Evolutionary conservation across 2,329 filamentous ascomycete species (phyloP).

Genomic region (Rugonectria rugulosa): DNA sequence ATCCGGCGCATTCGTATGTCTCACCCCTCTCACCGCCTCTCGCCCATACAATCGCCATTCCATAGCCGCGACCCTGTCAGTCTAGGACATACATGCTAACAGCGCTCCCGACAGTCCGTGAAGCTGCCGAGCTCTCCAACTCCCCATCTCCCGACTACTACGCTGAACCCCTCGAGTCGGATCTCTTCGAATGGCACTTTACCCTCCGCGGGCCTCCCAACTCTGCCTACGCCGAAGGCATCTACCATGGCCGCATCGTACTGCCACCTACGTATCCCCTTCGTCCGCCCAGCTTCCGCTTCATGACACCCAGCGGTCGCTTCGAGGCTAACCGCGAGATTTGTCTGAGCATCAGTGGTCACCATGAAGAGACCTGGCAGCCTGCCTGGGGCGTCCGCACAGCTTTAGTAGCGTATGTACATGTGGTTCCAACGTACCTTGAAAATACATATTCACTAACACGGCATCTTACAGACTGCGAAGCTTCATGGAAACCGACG

Average conservation of each 20-base stretch:
- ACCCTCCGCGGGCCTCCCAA: conserved; percentile 89
- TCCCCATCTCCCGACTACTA: conserved; percentile 86
- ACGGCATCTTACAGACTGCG: conserved; percentile 60
- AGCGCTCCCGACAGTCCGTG: conserved; percentile 68
- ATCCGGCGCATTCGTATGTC: conserved; percentile 81
- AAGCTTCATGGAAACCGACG: conserved; percentile 92
- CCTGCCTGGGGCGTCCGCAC: conserved; percentile 97
- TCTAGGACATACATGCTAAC: neutral
- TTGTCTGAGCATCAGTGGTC: conserved; percentile 90
- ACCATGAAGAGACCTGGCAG: conserved; percentile 99
- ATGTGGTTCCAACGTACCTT: too few species aligned
- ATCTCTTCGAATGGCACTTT: conserved; percentile 99
- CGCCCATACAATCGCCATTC: neutral
- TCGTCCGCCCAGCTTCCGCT: conserved; percentile 93
- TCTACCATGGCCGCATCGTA: conserved; percentile 96
- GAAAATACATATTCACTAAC: conserved; percentile 17
- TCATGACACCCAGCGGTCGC: conserved; percentile 87
- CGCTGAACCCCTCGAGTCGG: conserved; percentile 83
- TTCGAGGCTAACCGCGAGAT: conserved; percentile 98
- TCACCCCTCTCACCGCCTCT: conserved; percentile 6
- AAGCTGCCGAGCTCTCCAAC: conserved; percentile 84
- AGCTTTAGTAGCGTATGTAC: conserved; percentile 72
- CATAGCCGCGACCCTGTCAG: neutral
- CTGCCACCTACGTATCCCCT: conserved; percentile 90
- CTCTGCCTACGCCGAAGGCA: conserved; percentile 79